phyloP scores from a whole-genome alignment of 2,329 filamentous ascomycete genomes.

The Ceratocystis destructans region DNA sequence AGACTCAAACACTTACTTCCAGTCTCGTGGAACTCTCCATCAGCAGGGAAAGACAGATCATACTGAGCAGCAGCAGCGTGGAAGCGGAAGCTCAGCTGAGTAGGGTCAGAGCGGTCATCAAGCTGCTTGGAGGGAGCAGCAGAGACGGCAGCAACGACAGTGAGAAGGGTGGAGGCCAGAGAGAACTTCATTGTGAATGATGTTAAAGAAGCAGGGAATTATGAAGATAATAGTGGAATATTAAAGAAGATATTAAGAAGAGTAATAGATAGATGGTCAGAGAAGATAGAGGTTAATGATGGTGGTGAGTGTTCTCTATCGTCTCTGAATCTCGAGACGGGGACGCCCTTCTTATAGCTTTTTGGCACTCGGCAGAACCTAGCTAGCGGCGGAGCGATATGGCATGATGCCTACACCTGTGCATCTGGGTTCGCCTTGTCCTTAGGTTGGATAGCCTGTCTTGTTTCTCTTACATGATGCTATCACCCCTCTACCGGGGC shows the following conservation, averaged over 20 bases:
- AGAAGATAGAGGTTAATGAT: background rate
- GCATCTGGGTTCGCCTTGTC: too few species aligned
- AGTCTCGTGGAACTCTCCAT: constrained; percentile 27
- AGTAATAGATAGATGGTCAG: background rate
- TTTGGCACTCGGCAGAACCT: background rate
- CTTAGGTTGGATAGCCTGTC: background rate
- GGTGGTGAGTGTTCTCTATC: background rate
- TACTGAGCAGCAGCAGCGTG: constrained; percentile 32
- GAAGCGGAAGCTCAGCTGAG: constrained; percentile 33
- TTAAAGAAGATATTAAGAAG: background rate
- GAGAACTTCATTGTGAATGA: constrained; percentile 18
- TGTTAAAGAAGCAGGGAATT: background rate
- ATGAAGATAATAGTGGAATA: background rate
- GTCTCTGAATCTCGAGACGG: background rate
- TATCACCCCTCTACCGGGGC: background rate
- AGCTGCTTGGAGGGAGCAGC: constrained; percentile 14
- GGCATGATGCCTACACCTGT: too few species aligned
- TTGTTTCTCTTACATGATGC: background rate
- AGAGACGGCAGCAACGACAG: constrained; percentile 11
- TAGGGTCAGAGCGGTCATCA: constrained; percentile 22
- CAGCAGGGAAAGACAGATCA: constrained; percentile 30
- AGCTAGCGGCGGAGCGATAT: background rate
- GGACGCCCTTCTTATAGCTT: constrained; percentile 7
- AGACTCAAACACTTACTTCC: constrained; percentile 27
- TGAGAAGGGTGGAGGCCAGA: constrained; percentile 12